Base-by-base conservation (phyloP, 345 rosid genomes). In the thale cress (Arabidopsis thaliana) region DNA sequence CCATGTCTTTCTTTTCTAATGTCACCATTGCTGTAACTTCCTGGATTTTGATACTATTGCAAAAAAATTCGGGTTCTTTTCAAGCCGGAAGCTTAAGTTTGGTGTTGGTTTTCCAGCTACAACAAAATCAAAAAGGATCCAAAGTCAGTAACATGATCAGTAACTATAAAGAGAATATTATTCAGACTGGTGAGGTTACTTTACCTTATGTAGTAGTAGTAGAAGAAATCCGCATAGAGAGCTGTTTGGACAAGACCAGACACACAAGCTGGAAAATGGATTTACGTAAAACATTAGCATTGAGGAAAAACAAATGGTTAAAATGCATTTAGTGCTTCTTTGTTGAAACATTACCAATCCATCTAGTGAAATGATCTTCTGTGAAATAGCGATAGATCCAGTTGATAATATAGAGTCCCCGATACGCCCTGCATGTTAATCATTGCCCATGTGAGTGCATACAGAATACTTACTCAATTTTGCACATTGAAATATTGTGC, bases 81-180 rank as follows among this genome's bases (percentile, higher is more conserved):
- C 82, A 93, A 77, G 96, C 96, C 65, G 98, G 98, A 62, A 93
- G 88, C 85, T 93, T 88, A 79, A 93, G 93, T 85, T 87, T 93
- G 16, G 89, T 83, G 67, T 89, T 93, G 78, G 91, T 89, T 80
- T 87, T 93, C 98, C 98, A 93, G 82, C 98, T 93, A 64, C 68
- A 57, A 57, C 25, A 4, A 42, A 16, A 9, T 41, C 16, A 28
- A 50, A 34, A 53, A 13, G 42, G 32, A 59, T 32, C 44, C 37
- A 16, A 61, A 38, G 41, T 63, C 41, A 66, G 36, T 7, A 14
- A 55, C 7, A 50, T 38, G 14, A 6, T 40, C 55, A 65, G 13
- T 23, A 36, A 62, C 8, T 55, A 67, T 34, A 16, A 50, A 34
- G 5, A 32, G 38, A 23, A 8, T 45, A 11, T 7, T 25, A 10